Percentiles rank a stretch among this genome's conserved stretches.
phyloP scores from a whole-genome alignment of 2,329 filamentous ascomycete species.

The Coniochaeta sp. region DNA sequence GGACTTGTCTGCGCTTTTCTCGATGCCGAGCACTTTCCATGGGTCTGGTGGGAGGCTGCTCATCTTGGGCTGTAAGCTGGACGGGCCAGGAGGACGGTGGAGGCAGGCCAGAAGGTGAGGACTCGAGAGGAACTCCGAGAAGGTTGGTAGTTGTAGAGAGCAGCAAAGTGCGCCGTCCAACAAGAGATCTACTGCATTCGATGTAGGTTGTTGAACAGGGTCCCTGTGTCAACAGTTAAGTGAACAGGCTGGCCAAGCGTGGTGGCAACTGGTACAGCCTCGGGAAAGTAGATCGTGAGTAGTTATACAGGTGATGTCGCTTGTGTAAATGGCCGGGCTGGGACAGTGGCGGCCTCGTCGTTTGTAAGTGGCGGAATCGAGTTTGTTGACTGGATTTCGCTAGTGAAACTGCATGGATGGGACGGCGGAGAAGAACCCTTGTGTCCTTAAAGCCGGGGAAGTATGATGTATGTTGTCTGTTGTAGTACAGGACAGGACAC shows the following conservation, averaged over 20 bases:
- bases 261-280: background rate
- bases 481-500: background rate
- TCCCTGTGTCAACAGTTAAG: background rate
- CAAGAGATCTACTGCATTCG: constrained; percentile 1
- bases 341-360: background rate
- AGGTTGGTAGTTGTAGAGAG: background rate
- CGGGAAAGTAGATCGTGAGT: background rate
- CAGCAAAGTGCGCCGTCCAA: background rate
- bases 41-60: constrained; percentile 61
- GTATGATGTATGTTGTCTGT: background rate
- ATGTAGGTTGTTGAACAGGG: background rate
- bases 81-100: too few relatives aligned
- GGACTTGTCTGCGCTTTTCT: constrained; percentile 60
- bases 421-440: background rate
- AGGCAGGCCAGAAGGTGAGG: too few relatives aligned
- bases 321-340: background rate
- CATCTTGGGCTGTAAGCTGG: constrained; percentile 27
- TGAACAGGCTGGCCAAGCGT: constrained; percentile 1
- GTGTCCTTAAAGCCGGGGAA: background rate
- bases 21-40: constrained; percentile 69
- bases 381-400: background rate
- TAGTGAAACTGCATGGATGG: background rate
- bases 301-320: background rate
- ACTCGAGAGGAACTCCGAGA: too few relatives aligned
- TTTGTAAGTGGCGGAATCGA: background rate